phyloP scores from a whole-genome alignment of 2,329 filamentous ascomycete genomes.

The Cladorrhinum sp. region DNA sequence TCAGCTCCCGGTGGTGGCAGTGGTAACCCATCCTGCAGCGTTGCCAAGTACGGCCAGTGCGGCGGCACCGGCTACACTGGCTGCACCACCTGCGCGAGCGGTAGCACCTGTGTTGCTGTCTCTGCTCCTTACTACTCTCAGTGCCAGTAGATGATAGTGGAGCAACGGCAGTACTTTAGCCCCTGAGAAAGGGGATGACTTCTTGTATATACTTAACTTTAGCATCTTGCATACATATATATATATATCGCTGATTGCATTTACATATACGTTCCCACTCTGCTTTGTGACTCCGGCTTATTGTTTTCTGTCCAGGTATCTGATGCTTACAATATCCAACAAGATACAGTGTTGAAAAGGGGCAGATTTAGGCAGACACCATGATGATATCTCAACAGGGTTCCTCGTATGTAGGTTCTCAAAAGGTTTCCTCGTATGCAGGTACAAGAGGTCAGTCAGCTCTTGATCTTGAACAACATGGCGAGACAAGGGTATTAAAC shows the following conservation, averaged over 20 bases:
- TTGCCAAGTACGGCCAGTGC: constrained; percentile 38
- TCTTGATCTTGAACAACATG: no score
- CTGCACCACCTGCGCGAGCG: constrained; percentile 40
- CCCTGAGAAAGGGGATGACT: constrained; percentile 9
- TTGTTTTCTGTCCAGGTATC: neutral
- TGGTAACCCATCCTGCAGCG: constrained; percentile 31
- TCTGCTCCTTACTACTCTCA: constrained; percentile 41
- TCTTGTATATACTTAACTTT: constrained; percentile 7
- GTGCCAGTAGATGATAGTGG: constrained; percentile 28
- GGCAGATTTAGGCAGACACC: no score
- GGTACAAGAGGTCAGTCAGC: no score
- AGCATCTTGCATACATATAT: neutral
- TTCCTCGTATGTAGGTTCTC: no score
- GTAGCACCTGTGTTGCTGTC: constrained; percentile 35
- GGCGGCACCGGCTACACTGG: constrained; percentile 41
- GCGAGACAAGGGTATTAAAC: no score
- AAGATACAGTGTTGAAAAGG: no score
- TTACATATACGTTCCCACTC: neutral
- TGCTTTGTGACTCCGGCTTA: neutral
- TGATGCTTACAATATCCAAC: no score
- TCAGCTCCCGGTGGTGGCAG: constrained; percentile 17
- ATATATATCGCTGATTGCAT: neutral
- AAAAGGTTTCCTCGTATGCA: no score
- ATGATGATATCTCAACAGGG: no score
- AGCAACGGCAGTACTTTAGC: neutral